Conservation (phyloP, 768 basidiomycete species). For the Sporobolomyces roseus region DNA sequence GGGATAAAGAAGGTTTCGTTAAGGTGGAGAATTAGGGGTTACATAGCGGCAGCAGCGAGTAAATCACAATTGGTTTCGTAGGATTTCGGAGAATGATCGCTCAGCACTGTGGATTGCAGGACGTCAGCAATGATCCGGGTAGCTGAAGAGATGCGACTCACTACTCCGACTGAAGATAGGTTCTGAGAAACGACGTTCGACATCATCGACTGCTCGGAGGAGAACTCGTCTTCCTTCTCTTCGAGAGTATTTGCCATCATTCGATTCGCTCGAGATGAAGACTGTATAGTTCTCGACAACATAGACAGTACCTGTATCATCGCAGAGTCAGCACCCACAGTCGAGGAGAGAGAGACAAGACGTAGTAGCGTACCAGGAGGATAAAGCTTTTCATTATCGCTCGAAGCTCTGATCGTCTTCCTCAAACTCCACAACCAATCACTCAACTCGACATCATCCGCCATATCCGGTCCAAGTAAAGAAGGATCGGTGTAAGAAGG, state of each 20-base stretch:
- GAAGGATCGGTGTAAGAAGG: slow-evolving; percentile 43
- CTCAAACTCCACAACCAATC: slow-evolving; percentile 49
- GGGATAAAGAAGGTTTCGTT: background rate
- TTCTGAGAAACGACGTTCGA: slow-evolving; percentile 42
- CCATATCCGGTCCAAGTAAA: slow-evolving; percentile 10
- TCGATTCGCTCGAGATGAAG: slow-evolving; percentile 34
- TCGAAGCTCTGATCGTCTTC: slow-evolving; percentile 50
- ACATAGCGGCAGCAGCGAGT: slow-evolving; percentile 29
- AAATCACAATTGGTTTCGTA: slow-evolving; percentile 32
- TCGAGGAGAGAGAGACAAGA: too few relatives aligned
- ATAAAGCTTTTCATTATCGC: slow-evolving; percentile 50
- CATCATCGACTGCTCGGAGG: slow-evolving; percentile 41
- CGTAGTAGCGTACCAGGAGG: slow-evolving; percentile 45
- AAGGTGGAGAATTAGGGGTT: too few relatives aligned
- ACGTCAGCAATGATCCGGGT: too few relatives aligned
- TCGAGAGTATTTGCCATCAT: slow-evolving; percentile 21
- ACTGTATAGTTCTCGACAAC: slow-evolving; percentile 39
- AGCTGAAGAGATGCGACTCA: background rate
- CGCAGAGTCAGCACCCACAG: background rate
- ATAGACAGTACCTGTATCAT: slow-evolving; percentile 29
- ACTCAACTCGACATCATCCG: slow-evolving; percentile 42
- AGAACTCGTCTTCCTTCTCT: slow-evolving; percentile 41
- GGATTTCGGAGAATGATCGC: slow-evolving; percentile 32
- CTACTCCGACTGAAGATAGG: slow-evolving; percentile 37
- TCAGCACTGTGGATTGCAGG: slow-evolving; percentile 10